phyloP scores from a whole-genome alignment of 2,329 filamentous ascomycete genomes.

The Fusarium sp. region DNA sequence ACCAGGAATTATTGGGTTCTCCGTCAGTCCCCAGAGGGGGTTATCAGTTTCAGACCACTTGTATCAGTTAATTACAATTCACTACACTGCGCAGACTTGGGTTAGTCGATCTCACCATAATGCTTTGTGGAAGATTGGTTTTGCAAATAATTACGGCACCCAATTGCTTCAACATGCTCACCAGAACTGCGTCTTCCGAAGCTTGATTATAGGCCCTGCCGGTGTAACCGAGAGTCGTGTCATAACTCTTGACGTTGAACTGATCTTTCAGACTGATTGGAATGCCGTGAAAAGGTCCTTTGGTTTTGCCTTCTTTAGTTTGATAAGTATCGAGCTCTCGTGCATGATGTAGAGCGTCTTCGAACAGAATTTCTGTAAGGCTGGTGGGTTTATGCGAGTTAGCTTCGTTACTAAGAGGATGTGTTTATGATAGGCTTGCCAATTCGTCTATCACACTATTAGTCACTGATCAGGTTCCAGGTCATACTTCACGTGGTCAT shows the following conservation, averaged over 20 bases:
- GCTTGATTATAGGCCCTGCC: conserved; percentile 65
- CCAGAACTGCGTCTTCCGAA: conserved; percentile 62
- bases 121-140: conserved; percentile 39
- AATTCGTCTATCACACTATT: conserved; percentile 18
- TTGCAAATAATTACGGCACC: conserved; percentile 66
- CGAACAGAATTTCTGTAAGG: conserved; percentile 39
- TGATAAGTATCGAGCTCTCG: conserved; percentile 29
- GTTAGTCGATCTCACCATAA: conserved; percentile 5
- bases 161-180: conserved; percentile 63
- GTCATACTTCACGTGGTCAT: rapidly evolving
- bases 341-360: conserved; percentile 38
- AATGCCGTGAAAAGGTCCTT: conserved; percentile 43
- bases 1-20: conserved; percentile 34
- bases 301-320: not conserved
- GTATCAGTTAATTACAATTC: rapidly evolving
- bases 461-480: not conserved
- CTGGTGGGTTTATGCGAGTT: not conserved
- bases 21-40: conserved; percentile 50
- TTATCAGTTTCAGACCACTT: conserved; percentile 51
- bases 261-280: conserved; percentile 66
- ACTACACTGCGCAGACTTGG: rapidly evolving
- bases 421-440: not conserved
- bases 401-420: not conserved
- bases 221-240: conserved; percentile 73
- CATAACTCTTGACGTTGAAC: conserved; percentile 71